Evolutionary conservation across 345 rosid species (phyloP).

Genomic region (Garcia nutans): DNA sequence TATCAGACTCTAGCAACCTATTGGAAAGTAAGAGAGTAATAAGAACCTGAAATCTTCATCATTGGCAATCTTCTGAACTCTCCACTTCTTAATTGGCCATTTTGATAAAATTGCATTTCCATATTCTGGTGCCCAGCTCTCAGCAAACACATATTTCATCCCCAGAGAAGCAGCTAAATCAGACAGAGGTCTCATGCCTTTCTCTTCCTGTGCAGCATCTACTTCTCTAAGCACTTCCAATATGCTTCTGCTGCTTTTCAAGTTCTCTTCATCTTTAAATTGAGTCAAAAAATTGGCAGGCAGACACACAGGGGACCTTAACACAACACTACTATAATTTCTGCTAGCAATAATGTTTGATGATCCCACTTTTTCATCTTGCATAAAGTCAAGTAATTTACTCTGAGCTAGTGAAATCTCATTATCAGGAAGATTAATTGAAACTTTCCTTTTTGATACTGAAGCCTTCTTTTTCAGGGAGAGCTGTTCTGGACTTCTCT

Average conservation of each 20-base stretch:
- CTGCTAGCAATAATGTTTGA: constrained; percentile 37
- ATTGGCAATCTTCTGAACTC: constrained; percentile 70
- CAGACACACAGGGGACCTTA: constrained; percentile 83
- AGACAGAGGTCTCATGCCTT: constrained; percentile 78
- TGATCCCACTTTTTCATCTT: constrained; percentile 38
- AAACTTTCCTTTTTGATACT: constrained; percentile 60
- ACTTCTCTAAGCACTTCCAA: constrained; percentile 79
- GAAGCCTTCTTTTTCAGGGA: constrained; percentile 33
- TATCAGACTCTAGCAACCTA: background rate
- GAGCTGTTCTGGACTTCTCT: constrained; percentile 20
- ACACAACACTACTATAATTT: constrained; percentile 50
- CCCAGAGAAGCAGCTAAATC: constrained; percentile 76
- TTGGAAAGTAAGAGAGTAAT: background rate
- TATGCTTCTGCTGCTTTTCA: constrained; percentile 58
- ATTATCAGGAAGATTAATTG: constrained; percentile 86
- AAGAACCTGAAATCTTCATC: constrained; percentile 81
- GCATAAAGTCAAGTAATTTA: constrained; percentile 44
- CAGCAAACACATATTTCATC: constrained; percentile 84
- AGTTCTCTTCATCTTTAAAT: constrained; percentile 46
- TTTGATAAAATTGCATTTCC: constrained; percentile 84
- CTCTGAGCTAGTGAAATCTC: constrained; percentile 80
- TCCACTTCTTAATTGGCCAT: constrained; percentile 85
- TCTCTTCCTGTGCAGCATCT: constrained; percentile 83
- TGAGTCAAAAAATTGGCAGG: constrained; percentile 50
- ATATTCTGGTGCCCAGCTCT: constrained; percentile 93